Evolutionary conservation across 352 stramenopile genomes (phyloP).

Genomic region (Pythium vanterpoolii): DNA sequence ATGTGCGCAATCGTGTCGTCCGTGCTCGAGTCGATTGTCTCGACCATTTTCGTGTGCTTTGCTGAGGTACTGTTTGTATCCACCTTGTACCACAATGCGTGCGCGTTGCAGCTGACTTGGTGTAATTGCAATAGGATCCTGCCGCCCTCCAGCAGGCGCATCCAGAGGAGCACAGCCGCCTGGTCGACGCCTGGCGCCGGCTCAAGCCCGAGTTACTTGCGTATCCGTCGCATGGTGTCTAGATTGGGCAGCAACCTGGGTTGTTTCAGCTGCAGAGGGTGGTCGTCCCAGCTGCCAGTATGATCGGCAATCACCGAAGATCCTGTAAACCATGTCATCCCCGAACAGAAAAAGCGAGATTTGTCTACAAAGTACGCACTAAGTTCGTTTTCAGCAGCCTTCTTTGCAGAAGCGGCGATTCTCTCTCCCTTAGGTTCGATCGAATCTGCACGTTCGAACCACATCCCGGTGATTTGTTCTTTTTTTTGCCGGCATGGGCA

Average conservation of each 20-base stretch:
- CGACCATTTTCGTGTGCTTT: constrained; percentile 88
- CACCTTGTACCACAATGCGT: background rate
- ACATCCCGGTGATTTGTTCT: background rate
- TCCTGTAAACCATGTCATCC: background rate
- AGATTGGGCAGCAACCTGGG: too few species aligned
- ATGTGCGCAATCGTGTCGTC: constrained; percentile 86
- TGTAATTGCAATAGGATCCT: constrained; percentile 40
- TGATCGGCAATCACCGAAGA: constrained; percentile 5
- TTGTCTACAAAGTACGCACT: background rate
- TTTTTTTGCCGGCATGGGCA: constrained; percentile 11
- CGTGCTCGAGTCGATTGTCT: constrained; percentile 79
- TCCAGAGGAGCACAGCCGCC: constrained; percentile 63
- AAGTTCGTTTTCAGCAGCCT: background rate
- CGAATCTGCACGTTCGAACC: background rate
- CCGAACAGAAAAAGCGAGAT: background rate
- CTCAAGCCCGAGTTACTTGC: constrained; percentile 69
- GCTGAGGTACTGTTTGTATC: constrained; percentile 50
- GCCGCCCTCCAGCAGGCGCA: constrained; percentile 64
- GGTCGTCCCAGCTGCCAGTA: too few species aligned
- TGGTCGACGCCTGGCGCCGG: constrained; percentile 64
- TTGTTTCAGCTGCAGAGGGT: background rate
- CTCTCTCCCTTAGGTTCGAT: constrained; percentile 2
- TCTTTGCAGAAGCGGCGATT: background rate
- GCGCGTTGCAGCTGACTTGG: background rate
- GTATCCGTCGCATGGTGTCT: constrained; percentile 23